Conservation (phyloP, 768 basidiomycete species). For the Hericium erinaceus region DNA sequence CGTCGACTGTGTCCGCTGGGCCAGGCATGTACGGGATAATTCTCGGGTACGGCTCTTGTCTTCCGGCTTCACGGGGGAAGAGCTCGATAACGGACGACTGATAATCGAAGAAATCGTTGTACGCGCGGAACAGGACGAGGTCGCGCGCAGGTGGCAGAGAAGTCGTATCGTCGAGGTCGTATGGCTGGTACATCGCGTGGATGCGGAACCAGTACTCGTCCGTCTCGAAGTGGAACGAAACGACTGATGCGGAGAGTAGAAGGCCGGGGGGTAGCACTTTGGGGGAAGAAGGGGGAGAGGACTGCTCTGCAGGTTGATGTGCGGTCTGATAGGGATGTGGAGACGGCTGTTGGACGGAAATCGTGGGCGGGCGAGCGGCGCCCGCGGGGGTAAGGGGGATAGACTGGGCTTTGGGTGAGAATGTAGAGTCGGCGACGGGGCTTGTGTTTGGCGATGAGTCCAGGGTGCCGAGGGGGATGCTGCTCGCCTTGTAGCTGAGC, state of each 20-base stretch:
- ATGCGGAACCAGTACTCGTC: conserved; percentile 97
- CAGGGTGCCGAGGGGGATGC: conserved; percentile 89
- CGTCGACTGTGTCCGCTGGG: conserved; percentile 76
- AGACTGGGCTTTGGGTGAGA: not conserved
- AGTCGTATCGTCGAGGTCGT: conserved; percentile 46
- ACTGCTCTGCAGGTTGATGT: conserved; percentile 11
- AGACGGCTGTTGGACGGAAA: conserved; percentile 13
- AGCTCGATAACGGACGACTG: conserved; percentile 81
- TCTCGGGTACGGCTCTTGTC: conserved; percentile 52
- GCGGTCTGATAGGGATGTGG: conserved; percentile 15
- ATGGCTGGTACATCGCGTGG: conserved; percentile 83
- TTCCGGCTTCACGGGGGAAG: conserved; percentile 89
- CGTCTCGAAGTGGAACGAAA: conserved; percentile 96
- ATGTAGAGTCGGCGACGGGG: conserved; percentile 13
- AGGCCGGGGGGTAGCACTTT: conserved; percentile 71
- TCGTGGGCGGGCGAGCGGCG: conserved; percentile 5
- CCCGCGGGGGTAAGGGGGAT: conserved; percentile 3
- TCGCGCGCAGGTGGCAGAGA: conserved; percentile 59
- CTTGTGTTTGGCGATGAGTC: conserved; percentile 46
- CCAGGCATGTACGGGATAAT: conserved; percentile 98
- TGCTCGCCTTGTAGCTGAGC: conserved; percentile 91
- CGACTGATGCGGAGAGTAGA: conserved; percentile 78
- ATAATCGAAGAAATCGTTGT: conserved; percentile 98
- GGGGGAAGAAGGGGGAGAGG: conserved; percentile 29
- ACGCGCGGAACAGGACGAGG: conserved; percentile 86